Percentiles rank a stretch among this genome's conserved stretches.
Conservation (phyloP, 163 green algal genomes). For the Scenedesmus sp. region DNA sequence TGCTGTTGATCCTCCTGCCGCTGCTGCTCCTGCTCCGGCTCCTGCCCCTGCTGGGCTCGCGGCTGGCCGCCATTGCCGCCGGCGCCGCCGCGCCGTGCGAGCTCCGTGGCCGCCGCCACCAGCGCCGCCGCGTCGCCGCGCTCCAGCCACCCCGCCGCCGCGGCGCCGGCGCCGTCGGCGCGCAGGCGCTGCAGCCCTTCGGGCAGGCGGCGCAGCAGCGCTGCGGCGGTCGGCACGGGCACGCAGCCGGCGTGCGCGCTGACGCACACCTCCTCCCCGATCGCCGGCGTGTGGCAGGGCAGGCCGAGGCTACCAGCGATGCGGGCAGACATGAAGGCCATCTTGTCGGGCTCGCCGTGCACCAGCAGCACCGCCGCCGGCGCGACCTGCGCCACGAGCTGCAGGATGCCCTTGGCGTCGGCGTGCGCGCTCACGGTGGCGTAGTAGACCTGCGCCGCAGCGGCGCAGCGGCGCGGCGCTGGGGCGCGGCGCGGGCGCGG, state of each 20-base stretch:
- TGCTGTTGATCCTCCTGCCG: neutral
- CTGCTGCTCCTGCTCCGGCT: neutral
- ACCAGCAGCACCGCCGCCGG: conserved; percentile 56
- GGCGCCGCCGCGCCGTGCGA: neutral
- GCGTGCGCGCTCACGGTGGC: conserved; percentile 74
- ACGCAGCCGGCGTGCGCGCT: neutral
- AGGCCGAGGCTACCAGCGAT: conserved; percentile 22
- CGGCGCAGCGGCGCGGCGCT: too few relatives aligned
- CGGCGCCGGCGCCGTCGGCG: neutral
- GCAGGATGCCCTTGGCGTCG: conserved; percentile 71
- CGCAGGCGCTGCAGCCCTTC: neutral
- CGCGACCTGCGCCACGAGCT: conserved; percentile 50
- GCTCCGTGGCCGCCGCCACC: neutral
- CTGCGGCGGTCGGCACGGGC: neutral
- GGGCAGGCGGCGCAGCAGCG: conserved; percentile 15
- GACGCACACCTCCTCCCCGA: conserved; percentile 19
- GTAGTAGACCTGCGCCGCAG: conserved; percentile 64
- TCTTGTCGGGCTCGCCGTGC: conserved; percentile 56
- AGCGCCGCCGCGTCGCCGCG: conserved; percentile 22
- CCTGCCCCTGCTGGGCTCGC: neutral
- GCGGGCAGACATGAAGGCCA: conserved; percentile 52
- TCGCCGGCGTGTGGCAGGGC: conserved; percentile 3
- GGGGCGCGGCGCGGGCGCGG: too few relatives aligned
- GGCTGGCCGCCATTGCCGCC: neutral
- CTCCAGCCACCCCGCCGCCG: conserved; percentile 15